These are phyloP conservation scores for Noccaea bulbosa DNA, from an alignment of 345 rosid species.

Conservation along the genomic window DNA sequence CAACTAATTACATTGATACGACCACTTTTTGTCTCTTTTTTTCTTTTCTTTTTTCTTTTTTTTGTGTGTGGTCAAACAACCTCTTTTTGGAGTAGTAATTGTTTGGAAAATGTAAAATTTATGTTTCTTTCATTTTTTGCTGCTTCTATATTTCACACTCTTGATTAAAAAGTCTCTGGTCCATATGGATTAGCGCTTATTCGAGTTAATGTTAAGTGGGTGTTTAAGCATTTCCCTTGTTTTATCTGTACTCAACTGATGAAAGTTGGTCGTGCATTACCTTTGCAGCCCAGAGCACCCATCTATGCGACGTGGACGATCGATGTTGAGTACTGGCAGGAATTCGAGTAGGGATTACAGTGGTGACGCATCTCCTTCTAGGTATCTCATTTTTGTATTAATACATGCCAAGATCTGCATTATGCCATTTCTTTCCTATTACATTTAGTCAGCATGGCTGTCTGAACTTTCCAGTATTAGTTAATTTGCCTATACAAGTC, in stretches of 20 bases:
- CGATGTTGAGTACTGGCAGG: conserved; percentile 84
- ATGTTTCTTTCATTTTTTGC: neutral
- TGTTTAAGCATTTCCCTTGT: conserved; percentile 3
- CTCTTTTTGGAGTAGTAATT: neutral
- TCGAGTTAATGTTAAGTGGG: neutral
- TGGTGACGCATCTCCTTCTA: conserved; percentile 74
- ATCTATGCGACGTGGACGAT: conserved; percentile 74
- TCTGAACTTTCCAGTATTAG: conserved; percentile 4
- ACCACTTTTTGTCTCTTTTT: neutral
- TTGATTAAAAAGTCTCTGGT: neutral
- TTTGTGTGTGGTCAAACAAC: too few relatives aligned
- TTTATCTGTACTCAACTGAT: conserved; percentile 24
- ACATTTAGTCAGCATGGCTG: conserved; percentile 21
- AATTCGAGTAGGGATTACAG: conserved; percentile 62
- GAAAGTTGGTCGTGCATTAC: conserved; percentile 34
- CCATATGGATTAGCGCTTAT: neutral
- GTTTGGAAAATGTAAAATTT: neutral
- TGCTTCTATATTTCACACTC: conserved; percentile 5
- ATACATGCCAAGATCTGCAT: conserved; percentile 12
- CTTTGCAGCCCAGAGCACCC: conserved; percentile 93
- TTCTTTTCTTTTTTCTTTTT: too few relatives aligned
- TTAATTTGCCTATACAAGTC: conserved; percentile 24
- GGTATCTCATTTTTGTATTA: conserved; percentile 51
- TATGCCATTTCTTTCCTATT: conserved; percentile 18
- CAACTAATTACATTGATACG: neutral